Conservation (phyloP, 2,329 filamentous ascomycete species). For the Stromatinia cepivora region DNA sequence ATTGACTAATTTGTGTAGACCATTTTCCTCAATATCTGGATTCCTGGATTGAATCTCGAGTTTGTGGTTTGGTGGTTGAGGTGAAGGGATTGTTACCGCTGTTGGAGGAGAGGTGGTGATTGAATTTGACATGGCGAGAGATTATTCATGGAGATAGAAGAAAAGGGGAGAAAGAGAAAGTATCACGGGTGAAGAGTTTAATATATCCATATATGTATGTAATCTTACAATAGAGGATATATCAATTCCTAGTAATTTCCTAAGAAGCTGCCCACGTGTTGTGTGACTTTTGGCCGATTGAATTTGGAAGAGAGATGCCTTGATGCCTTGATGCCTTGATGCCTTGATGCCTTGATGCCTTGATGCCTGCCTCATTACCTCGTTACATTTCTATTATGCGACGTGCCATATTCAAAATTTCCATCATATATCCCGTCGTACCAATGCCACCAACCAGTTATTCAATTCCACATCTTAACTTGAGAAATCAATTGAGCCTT, state of each 20-base stretch:
- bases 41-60: not conserved
- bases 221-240: not conserved
- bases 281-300: not conserved
- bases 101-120: not conserved
- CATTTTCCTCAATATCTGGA: slow-evolving; percentile 28
- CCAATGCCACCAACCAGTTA: not conserved
- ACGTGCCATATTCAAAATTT: not conserved
- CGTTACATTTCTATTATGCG: not conserved
- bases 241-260: not conserved
- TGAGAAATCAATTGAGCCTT: not conserved
- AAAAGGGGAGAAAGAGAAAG: not conserved
- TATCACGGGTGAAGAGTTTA: not conserved
- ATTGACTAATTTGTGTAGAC: slow-evolving; percentile 35
- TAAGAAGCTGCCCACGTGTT: slow-evolving; percentile 1
- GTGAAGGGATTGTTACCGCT: not conserved
- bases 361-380: not conserved
- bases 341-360: too few species aligned
- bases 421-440: not conserved
- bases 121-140: not conserved
- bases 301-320: not conserved
- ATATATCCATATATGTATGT: not conserved
- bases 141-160: not conserved
- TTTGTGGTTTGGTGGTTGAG: not conserved
- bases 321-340: not conserved
- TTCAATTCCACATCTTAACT: not conserved